Evolutionary conservation across 306 rosid genomes (phyloP).

Genomic region (Prunus mongolica): DNA sequence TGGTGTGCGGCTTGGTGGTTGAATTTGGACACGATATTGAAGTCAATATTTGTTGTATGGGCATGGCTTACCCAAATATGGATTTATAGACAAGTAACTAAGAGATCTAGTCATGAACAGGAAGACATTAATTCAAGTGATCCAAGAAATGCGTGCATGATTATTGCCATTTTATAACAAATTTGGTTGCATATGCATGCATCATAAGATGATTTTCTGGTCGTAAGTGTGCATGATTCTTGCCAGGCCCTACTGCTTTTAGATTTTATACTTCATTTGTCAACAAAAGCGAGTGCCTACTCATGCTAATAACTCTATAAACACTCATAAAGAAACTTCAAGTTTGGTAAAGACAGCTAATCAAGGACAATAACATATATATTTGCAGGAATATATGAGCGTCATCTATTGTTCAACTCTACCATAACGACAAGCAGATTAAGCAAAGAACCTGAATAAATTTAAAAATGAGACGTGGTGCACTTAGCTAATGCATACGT

Average conservation of each 20-base stretch:
- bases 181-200: neutral
- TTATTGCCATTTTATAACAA: conserved; percentile 10
- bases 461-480: too few species aligned
- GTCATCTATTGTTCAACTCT: too few species aligned
- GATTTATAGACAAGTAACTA: neutral
- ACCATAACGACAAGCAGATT: too few species aligned
- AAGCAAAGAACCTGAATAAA: too few species aligned
- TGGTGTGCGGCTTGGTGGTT: neutral
- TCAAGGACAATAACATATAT: too few species aligned
- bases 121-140: neutral
- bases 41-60: neutral
- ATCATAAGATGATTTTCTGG: neutral
- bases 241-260: neutral
- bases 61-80: too few species aligned
- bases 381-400: too few species aligned
- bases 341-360: too few species aligned
- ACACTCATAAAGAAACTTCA: too few species aligned
- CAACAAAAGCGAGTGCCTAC: neutral
- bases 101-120: neutral
- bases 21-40: neutral
- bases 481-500: too few species aligned
- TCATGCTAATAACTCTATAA: too few species aligned
- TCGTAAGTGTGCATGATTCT: neutral
- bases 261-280: neutral
- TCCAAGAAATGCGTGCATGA: conserved; percentile 13